Percentiles rank a stretch among this genome's conserved stretches.
Conservation (phyloP, 148 eudicot genomes). For the Talinum fruticosum region DNA sequence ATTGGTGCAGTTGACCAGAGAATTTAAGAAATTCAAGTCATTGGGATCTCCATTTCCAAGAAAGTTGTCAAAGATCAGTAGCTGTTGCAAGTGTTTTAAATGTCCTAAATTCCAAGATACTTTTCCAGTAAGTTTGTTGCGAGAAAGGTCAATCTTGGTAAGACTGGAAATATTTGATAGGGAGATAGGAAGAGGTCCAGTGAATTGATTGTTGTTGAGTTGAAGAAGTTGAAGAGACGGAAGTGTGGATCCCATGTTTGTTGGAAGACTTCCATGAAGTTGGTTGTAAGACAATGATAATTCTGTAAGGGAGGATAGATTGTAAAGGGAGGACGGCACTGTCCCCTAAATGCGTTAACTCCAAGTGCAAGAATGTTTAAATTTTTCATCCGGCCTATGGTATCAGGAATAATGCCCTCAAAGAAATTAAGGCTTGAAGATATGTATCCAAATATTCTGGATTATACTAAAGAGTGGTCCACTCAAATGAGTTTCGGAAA, state of each 20-base stretch:
- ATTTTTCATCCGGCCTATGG: constrained; percentile 21
- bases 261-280: constrained; percentile 27
- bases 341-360: constrained; percentile 23
- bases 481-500: no score
- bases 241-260: constrained; percentile 15
- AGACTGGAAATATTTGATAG: constrained; percentile 28
- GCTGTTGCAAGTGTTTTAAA: background rate
- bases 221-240: constrained; percentile 16
- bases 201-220: constrained; percentile 7
- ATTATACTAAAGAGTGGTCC: background rate
- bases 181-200: constrained; percentile 28
- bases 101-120: constrained; percentile 6
- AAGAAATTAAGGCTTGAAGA: background rate
- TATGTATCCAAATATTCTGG: background rate
- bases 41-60: constrained; percentile 17
- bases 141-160: background rate
- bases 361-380: background rate
- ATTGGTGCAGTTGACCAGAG: constrained; percentile 26
- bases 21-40: constrained; percentile 18
- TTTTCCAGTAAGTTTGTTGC: constrained; percentile 19
- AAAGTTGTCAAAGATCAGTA: background rate
- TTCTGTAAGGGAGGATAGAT: constrained; percentile 14
- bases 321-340: constrained; percentile 28
- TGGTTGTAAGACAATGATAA: constrained; percentile 9
- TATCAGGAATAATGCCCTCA: constrained; percentile 26